Percentiles rank a stretch among this genome's conserved stretches.
phyloP scores from a whole-genome alignment of 768 basidiomycete genomes.

The Sarcodon sp. region DNA sequence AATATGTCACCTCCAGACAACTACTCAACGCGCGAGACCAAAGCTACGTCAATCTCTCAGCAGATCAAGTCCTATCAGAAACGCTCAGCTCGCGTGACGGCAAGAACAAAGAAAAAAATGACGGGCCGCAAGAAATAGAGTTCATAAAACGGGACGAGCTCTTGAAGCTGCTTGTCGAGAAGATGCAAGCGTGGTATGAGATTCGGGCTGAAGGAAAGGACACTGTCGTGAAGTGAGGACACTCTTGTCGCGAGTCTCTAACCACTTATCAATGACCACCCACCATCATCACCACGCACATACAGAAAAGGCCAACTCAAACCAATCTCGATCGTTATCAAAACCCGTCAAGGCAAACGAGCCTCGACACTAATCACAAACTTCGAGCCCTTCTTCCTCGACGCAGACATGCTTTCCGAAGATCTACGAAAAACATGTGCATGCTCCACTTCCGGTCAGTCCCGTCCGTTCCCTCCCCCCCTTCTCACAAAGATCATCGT shows the following conservation, averaged over 20 bases:
- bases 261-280: no score
- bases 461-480: background rate
- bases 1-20: conserved; percentile 45
- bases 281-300: no score
- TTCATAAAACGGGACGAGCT: conserved; percentile 62
- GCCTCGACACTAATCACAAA: conserved; percentile 66
- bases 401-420: conserved; percentile 64
- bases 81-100: conserved; percentile 15
- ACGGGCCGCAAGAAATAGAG: conserved; percentile 17
- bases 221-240: conserved; percentile 42
- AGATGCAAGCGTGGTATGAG: conserved; percentile 75
- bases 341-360: conserved; percentile 69
- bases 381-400: conserved; percentile 65
- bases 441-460: conserved; percentile 61
- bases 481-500: background rate
- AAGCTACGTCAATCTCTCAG: conserved; percentile 59
- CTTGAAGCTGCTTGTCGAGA: conserved; percentile 33
- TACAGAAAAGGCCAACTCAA: conserved; percentile 69
- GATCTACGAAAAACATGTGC: conserved; percentile 70
- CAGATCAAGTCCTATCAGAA: conserved; percentile 14
- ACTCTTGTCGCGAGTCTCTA: no score
- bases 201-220: conserved; percentile 42
- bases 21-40: conserved; percentile 58
- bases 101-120: conserved; percentile 8
- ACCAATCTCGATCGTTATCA: conserved; percentile 57